Percentiles rank a stretch among this genome's conserved stretches.
Conservation (phyloP, 495 filamentous ascomycete species). For the Penicillium pancosmium region DNA sequence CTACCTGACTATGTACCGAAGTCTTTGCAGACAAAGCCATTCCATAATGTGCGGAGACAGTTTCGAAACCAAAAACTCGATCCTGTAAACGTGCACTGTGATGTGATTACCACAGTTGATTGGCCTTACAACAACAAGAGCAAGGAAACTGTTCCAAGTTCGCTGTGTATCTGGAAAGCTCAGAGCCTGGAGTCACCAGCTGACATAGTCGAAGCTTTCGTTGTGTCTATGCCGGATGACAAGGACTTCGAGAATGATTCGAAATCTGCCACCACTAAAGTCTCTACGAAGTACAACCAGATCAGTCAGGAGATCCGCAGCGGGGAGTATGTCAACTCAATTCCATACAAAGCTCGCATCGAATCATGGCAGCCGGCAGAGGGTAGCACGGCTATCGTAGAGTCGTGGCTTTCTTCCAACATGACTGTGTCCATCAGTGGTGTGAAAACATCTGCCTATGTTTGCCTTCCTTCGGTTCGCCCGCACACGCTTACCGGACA, state of each 20-base stretch:
- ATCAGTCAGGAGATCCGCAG: constrained; percentile 19
- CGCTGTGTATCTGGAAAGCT: constrained; percentile 26
- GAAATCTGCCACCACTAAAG: constrained; percentile 3
- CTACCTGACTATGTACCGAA: constrained; percentile 4
- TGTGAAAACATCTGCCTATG: constrained; percentile 43
- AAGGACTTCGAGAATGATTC: background rate
- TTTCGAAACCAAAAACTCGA: constrained; percentile 30
- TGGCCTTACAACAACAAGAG: constrained; percentile 13
- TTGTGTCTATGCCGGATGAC: constrained; percentile 7
- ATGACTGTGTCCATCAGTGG: constrained; percentile 21
- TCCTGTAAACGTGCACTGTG: constrained; percentile 21
- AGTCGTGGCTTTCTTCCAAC: constrained; percentile 16
- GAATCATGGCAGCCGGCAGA: constrained; percentile 17
- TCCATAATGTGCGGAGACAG: constrained; percentile 21
- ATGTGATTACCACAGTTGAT: constrained; percentile 15
- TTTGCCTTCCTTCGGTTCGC: constrained; percentile 62
- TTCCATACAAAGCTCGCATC: constrained; percentile 4
- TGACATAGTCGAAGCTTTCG: background rate
- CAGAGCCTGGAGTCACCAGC: background rate
- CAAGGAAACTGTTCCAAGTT: background rate
- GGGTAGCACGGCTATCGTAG: constrained; percentile 10
- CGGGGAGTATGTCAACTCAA: constrained; percentile 3
- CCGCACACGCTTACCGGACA: constrained; percentile 59
- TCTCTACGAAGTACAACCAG: constrained; percentile 20
- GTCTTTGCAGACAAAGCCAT: constrained; percentile 7